phyloP scores from a whole-genome alignment of 2,329 filamentous ascomycete species.

The Apiospora phragmitis region DNA sequence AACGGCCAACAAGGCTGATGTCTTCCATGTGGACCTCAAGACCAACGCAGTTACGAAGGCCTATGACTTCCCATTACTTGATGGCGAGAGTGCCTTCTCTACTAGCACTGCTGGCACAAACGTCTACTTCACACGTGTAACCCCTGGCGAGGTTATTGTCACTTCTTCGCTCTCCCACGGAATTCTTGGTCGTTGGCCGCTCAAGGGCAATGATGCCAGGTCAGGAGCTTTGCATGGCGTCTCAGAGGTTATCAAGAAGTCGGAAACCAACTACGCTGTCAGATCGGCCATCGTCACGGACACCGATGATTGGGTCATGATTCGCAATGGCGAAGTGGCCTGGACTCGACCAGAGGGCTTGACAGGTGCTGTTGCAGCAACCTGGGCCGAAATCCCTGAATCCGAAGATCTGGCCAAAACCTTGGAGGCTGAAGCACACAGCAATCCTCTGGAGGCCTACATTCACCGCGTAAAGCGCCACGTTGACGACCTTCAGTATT shows the following conservation, averaged over 20 bases:
- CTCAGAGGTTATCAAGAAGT: constrained; percentile 79
- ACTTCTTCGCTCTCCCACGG: constrained; percentile 76
- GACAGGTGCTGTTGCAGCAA: constrained; percentile 75
- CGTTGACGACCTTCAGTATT: constrained; percentile 70
- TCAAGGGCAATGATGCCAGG: constrained; percentile 45
- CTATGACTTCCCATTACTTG: constrained; percentile 73
- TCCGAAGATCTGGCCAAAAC: constrained; percentile 75
- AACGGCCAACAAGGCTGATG: constrained; percentile 74
- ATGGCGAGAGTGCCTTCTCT: constrained; percentile 74
- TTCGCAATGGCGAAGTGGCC: constrained; percentile 76
- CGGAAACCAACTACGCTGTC: constrained; percentile 69
- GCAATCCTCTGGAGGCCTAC: constrained; percentile 79
- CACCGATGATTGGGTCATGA: constrained; percentile 75
- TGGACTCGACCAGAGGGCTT: constrained; percentile 86
- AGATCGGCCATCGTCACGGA: constrained; percentile 70
- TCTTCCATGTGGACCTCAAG: constrained; percentile 80
- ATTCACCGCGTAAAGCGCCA: constrained; percentile 84
- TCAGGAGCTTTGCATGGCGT: constrained; percentile 64
- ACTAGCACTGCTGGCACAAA: constrained; percentile 76
- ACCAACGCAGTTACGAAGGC: constrained; percentile 70
- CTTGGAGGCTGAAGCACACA: constrained; percentile 82
- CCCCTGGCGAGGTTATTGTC: constrained; percentile 70
- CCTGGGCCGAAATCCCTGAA: constrained; percentile 76
- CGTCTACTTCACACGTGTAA: constrained; percentile 86
- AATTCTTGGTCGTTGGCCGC: constrained; percentile 73